Conservation (phyloP, 805 yeast species). For the Candida orba region DNA sequence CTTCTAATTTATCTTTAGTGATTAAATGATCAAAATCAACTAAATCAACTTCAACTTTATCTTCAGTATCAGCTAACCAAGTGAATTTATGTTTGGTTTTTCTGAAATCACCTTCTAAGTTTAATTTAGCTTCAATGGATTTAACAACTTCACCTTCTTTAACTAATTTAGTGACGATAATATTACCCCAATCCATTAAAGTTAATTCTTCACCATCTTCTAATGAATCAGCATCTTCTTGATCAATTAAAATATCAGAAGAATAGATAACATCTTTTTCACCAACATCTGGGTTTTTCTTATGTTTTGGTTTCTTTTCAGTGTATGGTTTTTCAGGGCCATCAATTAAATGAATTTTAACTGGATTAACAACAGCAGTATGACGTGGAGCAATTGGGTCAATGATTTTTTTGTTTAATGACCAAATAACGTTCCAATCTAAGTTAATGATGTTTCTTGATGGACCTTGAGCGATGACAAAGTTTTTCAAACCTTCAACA, state of each 20-base stretch:
- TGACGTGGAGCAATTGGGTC: conserved; percentile 97
- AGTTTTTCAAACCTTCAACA: conserved; percentile 92
- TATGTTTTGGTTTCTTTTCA: conserved; percentile 86
- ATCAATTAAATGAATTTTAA: conserved; percentile 55
- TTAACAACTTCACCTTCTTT: conserved; percentile 54
- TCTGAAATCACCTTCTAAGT: conserved; percentile 94
- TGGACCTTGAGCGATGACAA: conserved; percentile 94
- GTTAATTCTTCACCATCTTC: conserved; percentile 88
- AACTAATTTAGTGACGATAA: conserved; percentile 62
- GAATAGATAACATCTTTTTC: conserved; percentile 66
- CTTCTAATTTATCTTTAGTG: conserved; percentile 91
- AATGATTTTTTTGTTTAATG: conserved; percentile 91
- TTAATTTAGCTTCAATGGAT: conserved; percentile 67
- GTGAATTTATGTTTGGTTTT: conserved; percentile 92
- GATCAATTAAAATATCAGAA: conserved; percentile 67
- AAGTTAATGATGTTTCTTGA: conserved; percentile 93
- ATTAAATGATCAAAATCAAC: conserved; percentile 92
- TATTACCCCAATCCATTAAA: conserved; percentile 99
- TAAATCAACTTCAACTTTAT: conserved; percentile 65
- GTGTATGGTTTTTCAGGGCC: conserved; percentile 57
- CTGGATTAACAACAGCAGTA: conserved; percentile 75
- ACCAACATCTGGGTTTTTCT: conserved; percentile 86
- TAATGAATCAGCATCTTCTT: conserved; percentile 71
- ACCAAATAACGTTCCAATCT: conserved; percentile 98
- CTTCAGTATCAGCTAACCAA: conserved; percentile 84